Evolutionary conservation across 2,329 filamentous ascomycete species (phyloP), one percentile per base, ranked within the genome.

Genomic region (Trichophyton mentagrophytes): DNA sequence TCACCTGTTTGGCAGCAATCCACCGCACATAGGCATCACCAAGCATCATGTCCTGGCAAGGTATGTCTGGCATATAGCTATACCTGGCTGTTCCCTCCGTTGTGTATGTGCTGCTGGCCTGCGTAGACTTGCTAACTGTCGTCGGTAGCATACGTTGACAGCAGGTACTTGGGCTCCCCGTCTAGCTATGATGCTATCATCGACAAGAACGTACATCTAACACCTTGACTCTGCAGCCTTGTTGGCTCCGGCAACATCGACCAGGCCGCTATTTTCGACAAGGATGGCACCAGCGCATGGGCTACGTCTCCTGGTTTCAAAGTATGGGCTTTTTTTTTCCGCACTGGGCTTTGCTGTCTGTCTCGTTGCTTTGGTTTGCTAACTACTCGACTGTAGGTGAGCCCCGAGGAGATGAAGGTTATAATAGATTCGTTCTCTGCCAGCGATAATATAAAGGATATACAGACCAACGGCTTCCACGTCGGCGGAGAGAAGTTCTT

Each of bases 221-320:
- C 55, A 38, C 15, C 8, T 38, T 13, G n/a, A 27, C 53, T 36
- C 11, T 47, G 9, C 71, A 95, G 90, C 82, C 84, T 96, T 69
- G 82, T 95, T 71, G 86, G 81, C 77, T 85, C 82, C 69, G 85
- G 85, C 70, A 86, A 91, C 73, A 77, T 95, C 71, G 87, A 93
- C 79, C 86, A 90, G 79, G 90, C 82, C 69, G 88, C 88, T 72
- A 90, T 96, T 74, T 85, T 93, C 80, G 90, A 87, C 76, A 78
- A 77, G 66, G 87, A 87, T 67, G 89, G 90, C 69, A 88, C 88
- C 76, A 90, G 86, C 72, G 81, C 84, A 68, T 95, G 90, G 89
- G 90, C 90, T 63, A 73, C 79, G 47, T 85, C 85, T 30, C 22
- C 82, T 60, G 82, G 80, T 67, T 95, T 96, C 79, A 78, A 80